Evolutionary conservation across 2,329 filamentous ascomycete genomes (phyloP), one percentile per base, ranked within the genome.

Genomic region (Lomentospora prolificans): DNA sequence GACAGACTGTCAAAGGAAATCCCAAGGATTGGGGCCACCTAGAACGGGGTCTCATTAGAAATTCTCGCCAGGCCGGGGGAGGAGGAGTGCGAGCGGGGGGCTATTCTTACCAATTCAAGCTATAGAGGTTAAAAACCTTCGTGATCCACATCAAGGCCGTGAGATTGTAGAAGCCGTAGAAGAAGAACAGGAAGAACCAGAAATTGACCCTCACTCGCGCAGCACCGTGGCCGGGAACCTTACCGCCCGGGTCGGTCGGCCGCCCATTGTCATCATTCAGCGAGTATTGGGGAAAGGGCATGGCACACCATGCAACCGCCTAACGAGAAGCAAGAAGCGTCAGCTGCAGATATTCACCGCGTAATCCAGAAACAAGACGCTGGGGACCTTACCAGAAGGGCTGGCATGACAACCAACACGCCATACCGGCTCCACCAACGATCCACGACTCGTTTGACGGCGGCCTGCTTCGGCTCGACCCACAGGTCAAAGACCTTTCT

Each of bases 81-180:
- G 33, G 7, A 24, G 24, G 17, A n/a, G 12, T 24, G 31, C 10
- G 55, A 53, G 30, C 55, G 69, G 31, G 6, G 27, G 4, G 17
- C 46, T 59, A n/a, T 17, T 10, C 41, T 27, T 59, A 68, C 84
- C 84, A 87, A 68, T 87, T 87, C 57, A 87, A 71, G 59, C 79
- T 82, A 72, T 87, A 87, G 22, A 87, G 74, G 62, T 87, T 87
- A 66, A 87, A 87, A 4, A 86, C 77, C 64, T 86, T 86, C 51
- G 84, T 87, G 64, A 87, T 85, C 82, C 83, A 87, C 58, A 85
- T 78, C 61, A 87, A 69, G 2, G 83, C 84, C 3, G 81, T 84
- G 24, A 86, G 64, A 64, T 84, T 86, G 68, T 87, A 87, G 61
- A 85, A 79, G 57, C 82, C 81, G 66, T 87, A 87, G 70, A 86